Conservation (phyloP, 1,284 basidiomycete species). For the Cryptococcus sp. region DNA sequence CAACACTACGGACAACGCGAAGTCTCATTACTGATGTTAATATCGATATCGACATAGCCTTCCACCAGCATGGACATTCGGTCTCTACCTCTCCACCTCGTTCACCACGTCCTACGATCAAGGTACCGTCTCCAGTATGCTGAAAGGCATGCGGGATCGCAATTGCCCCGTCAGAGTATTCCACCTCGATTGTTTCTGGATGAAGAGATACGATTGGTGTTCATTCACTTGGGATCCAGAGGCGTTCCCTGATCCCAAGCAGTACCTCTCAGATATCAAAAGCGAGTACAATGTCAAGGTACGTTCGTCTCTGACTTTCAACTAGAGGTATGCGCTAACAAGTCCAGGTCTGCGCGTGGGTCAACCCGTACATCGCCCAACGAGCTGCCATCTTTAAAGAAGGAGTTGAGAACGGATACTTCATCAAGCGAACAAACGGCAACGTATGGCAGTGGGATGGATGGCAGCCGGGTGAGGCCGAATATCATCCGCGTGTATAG, state of each 20-base stretch:
- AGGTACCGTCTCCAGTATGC: slow-evolving; percentile 67
- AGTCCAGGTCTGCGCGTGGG: slow-evolving; percentile 71
- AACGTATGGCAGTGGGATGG: slow-evolving; percentile 67
- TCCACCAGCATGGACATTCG: slow-evolving; percentile 70
- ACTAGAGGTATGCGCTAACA: not conserved
- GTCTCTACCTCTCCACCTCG: slow-evolving; percentile 73
- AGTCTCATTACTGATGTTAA: not conserved
- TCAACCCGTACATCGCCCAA: slow-evolving; percentile 57
- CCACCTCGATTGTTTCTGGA: slow-evolving; percentile 78
- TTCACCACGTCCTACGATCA: slow-evolving; percentile 71
- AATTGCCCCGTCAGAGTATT: slow-evolving; percentile 72
- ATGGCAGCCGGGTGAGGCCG: slow-evolving; percentile 12
- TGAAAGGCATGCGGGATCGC: slow-evolving; percentile 69
- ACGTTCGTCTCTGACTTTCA: not conserved
- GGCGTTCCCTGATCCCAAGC: slow-evolving; percentile 70
- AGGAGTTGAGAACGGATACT: slow-evolving; percentile 65
- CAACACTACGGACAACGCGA: not conserved
- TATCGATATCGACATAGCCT: slow-evolving; percentile 34
- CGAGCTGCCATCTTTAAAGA: slow-evolving; percentile 70
- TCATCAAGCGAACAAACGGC: slow-evolving; percentile 69
- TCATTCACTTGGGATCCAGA: slow-evolving; percentile 75
- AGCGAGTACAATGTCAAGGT: slow-evolving; percentile 62
- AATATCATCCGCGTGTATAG: not conserved
- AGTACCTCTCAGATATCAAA: slow-evolving; percentile 68
- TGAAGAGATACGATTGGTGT: slow-evolving; percentile 78